Conservation (phyloP, 768 basidiomycete genomes). For the Sarcomyxa edulis region DNA sequence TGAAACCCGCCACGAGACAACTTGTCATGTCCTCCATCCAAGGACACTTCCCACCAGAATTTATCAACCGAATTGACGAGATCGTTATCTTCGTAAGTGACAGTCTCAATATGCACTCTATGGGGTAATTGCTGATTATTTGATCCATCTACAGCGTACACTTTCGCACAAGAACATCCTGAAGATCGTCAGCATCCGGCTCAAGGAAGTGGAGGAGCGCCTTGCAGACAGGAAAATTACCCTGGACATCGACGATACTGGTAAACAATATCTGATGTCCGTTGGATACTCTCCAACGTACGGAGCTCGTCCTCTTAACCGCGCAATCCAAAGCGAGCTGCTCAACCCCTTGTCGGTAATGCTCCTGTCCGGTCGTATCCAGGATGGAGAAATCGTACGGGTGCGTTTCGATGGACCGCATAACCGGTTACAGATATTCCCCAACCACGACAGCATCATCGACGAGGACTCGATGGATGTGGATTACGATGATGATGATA, state of each 20-base stretch:
- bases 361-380: slow-evolving; percentile 77
- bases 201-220: slow-evolving; percentile 81
- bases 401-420: slow-evolving; percentile 78
- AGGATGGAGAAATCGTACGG: slow-evolving; percentile 73
- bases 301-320: slow-evolving; percentile 89
- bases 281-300: slow-evolving; percentile 78
- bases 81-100: slow-evolving; percentile 64
- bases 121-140: slow-evolving; percentile 25
- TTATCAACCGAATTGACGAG: slow-evolving; percentile 87
- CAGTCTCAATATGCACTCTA: too few species aligned
- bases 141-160: slow-evolving; percentile 48
- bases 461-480: slow-evolving; percentile 57
- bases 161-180: slow-evolving; percentile 73
- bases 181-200: slow-evolving; percentile 84
- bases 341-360: slow-evolving; percentile 86
- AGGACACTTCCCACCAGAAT: slow-evolving; percentile 87
- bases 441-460: slow-evolving; percentile 69
- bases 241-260: slow-evolving; percentile 69
- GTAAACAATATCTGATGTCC: slow-evolving; percentile 71
- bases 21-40: slow-evolving; percentile 80
- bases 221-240: slow-evolving; percentile 76
- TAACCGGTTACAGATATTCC: slow-evolving; percentile 72
- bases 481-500: slow-evolving; percentile 46
- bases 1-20: slow-evolving; percentile 51
- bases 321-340: slow-evolving; percentile 88